A percentile compares a stretch with the other conserved stretches of the same genome.
phyloP scores from a whole-genome alignment of 2,329 filamentous ascomycete species.

The Ophioceras dolichostomum region DNA sequence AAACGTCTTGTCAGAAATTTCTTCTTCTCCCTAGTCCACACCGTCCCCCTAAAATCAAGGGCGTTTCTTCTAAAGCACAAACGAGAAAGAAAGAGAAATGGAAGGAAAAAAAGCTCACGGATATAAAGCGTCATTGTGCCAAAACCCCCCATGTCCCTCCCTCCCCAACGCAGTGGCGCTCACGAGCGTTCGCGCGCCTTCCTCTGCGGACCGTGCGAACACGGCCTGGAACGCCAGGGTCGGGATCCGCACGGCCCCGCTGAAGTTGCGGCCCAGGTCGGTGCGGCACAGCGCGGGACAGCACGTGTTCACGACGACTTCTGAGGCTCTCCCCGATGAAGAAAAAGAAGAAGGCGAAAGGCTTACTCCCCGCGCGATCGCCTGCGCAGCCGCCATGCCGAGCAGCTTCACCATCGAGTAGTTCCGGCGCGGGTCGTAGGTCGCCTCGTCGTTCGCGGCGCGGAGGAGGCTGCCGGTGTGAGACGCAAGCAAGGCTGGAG shows the following conservation, averaged over 20 bases:
- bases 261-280: conserved; percentile 3
- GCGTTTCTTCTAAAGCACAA: too few species aligned
- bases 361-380: background rate
- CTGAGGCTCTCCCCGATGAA: background rate
- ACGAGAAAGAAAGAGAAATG: background rate
- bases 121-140: conserved; percentile 5
- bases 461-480: conserved; percentile 2
- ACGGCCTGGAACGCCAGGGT: background rate
- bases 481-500: background rate
- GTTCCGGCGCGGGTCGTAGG: background rate
- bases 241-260: background rate
- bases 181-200: conserved; percentile 4
- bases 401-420: conserved; percentile 6
- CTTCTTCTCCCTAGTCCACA: too few species aligned
- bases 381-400: conserved; percentile 1
- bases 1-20: too few species aligned
- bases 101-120: conserved; percentile 1
- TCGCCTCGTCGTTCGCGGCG: conserved; percentile 2
- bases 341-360: too few species aligned
- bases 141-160: conserved; percentile 6
- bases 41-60: too few species aligned
- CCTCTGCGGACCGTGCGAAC: conserved; percentile 2
- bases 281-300: conserved; percentile 5
- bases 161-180: conserved; percentile 4
- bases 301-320: conserved; percentile 4